Percentiles rank a stretch among this genome's conserved stretches.
These are phyloP conservation scores for Lablab purpureus DNA, from an alignment of 306 rosid species.

Conservation along the genomic window DNA sequence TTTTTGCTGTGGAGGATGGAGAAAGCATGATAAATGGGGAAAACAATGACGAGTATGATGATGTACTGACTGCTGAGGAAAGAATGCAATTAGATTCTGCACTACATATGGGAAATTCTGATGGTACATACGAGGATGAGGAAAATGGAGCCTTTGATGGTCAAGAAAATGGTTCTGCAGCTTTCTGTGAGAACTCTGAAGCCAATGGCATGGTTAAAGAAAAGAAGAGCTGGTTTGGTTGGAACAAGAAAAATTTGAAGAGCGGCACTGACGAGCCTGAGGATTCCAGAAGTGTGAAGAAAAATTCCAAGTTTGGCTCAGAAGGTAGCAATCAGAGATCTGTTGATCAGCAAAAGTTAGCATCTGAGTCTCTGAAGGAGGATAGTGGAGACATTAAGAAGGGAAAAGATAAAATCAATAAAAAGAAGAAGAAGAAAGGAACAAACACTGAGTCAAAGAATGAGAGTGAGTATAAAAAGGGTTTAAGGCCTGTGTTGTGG, in stretches of 20 bases:
- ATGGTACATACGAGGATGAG: slow-evolving; percentile 76
- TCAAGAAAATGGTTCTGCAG: slow-evolving; percentile 76
- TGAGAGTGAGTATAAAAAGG: slow-evolving; percentile 97
- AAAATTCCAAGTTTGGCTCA: slow-evolving; percentile 72
- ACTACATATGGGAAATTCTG: slow-evolving; percentile 82
- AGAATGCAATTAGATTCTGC: slow-evolving; percentile 95
- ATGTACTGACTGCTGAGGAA: slow-evolving; percentile 95
- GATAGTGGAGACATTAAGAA: slow-evolving; percentile 72
- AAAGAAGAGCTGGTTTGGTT: slow-evolving; percentile 98
- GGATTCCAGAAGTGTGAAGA: slow-evolving; percentile 76
- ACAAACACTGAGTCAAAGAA: slow-evolving; percentile 68
- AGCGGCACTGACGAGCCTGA: slow-evolving; percentile 70
- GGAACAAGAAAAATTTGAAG: slow-evolving; percentile 87
- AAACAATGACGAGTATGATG: slow-evolving; percentile 87
- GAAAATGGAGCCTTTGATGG: slow-evolving; percentile 63
- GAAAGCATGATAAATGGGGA: slow-evolving; percentile 81
- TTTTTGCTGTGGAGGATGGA: slow-evolving; percentile 87
- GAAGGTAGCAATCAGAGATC: slow-evolving; percentile 79
- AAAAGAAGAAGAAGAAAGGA: slow-evolving; percentile 92
- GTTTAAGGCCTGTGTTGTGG: slow-evolving; percentile 98
- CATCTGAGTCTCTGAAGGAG: slow-evolving; percentile 71
- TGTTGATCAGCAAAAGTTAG: slow-evolving; percentile 72
- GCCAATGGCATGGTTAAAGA: slow-evolving; percentile 79
- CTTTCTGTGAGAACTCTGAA: slow-evolving; percentile 70
- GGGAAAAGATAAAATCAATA: slow-evolving; percentile 84